phyloP scores from a whole-genome alignment of 2,329 filamentous ascomycete species.

The Acrocalymma vagum region DNA sequence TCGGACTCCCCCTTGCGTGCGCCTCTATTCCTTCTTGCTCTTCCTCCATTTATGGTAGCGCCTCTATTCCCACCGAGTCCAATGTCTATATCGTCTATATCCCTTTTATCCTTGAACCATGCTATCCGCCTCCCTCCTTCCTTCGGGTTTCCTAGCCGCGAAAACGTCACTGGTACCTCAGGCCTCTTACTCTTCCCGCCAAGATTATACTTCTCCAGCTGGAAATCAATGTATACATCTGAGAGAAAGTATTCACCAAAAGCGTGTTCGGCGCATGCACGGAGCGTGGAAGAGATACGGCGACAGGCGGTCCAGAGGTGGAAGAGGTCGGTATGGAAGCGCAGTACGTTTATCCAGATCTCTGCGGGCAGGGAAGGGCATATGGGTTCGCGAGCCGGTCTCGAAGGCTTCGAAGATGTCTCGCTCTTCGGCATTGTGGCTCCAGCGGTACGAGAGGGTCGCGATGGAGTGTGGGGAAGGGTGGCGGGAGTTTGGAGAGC shows the following conservation, averaged over 20 bases:
- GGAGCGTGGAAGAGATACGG: conserved; percentile 32
- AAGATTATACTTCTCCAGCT: conserved; percentile 43
- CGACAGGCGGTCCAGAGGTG: conserved; percentile 43
- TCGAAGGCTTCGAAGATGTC: too few relatives aligned
- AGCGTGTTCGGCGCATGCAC: conserved; percentile 38
- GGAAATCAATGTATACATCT: conserved; percentile 33
- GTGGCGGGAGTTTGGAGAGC: too few relatives aligned
- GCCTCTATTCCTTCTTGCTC: conserved; percentile 12
- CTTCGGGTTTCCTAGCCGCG: conserved; percentile 18
- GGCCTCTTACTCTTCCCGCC: conserved; percentile 39
- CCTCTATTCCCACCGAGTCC: background rate
- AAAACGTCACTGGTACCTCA: conserved; percentile 30
- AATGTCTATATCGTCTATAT: conserved; percentile 13
- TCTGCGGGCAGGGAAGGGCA: conserved; percentile 42
- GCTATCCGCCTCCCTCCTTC: conserved; percentile 17
- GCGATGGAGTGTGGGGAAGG: too few relatives aligned
- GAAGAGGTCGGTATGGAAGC: conserved; percentile 34
- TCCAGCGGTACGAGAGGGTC: too few relatives aligned
- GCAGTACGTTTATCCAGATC: conserved; percentile 44
- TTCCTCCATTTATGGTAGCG: conserved; percentile 6
- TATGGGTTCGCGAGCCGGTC: conserved; percentile 7
- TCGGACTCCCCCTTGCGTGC: conserved; percentile 9
- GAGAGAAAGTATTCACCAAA: conserved; percentile 33
- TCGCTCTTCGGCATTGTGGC: too few relatives aligned
- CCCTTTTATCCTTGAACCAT: conserved; percentile 25